Base-by-base conservation (phyloP, 2,329 filamentous ascomycete species). In the Parastagonospora nodorum region DNA sequence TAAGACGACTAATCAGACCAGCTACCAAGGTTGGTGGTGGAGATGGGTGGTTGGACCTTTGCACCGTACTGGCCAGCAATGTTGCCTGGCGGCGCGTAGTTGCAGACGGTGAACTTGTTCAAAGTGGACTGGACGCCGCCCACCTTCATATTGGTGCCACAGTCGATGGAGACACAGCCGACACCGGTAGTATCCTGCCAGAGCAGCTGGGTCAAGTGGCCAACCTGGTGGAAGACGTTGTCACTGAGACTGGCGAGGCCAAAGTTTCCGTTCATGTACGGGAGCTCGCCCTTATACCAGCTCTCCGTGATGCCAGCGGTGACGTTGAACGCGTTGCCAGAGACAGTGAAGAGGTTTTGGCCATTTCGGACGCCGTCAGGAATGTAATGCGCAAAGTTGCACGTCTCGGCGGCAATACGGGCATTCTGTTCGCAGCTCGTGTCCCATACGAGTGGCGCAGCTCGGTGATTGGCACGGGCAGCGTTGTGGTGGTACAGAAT, bases 271-370 rank as follows among this genome's bases (percentile, higher is more conserved):
- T 69, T 65, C 51, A 80, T 80, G 75, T 81, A 86, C 57, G 71
- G 69, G 64, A 88, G 78, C 75, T 96, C 91, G 65, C 83, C 84
- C 73, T 94, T 90, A 83, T 97, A 97, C 90, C 94, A 97, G 77
- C 88, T 80, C 71, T 93, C 83, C 66, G 86, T 90, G 69, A 93
- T 86, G 61, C 88, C 85, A 57, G 82, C 79, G 46, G 85, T 84
- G 56, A 90, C 80, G 40, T 86, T 82, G 53, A 69, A 71, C 73
- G 75, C 49, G n/a, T 77, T 71, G 2, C 74, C 67, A 53, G 84
- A 80, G 60, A 87, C 80, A 53, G 87, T 86, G 68, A 90, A 93
- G 51, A 97, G 87, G 82, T 97, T 99, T 79, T 99, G 94, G 57
- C 94, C 94, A 79, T 97, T 93, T 38, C 82, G 80, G 48, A 42